Base-by-base conservation (phyloP, 202 grass and related monocot genomes). In the Setaria italica region DNA sequence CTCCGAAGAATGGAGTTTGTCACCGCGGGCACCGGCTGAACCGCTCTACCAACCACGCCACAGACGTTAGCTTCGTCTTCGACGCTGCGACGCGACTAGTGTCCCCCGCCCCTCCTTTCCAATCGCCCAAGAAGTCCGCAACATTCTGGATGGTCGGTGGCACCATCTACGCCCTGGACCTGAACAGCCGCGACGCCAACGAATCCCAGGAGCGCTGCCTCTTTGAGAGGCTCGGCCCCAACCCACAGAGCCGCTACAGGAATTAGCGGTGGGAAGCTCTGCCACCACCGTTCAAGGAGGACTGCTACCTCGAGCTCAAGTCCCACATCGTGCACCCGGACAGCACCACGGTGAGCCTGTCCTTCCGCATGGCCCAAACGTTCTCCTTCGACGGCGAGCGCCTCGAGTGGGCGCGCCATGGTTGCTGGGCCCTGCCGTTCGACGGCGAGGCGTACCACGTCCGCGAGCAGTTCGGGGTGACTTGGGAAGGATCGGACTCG, bases 191-290 rank as follows among this genome's bases (percentile, higher is more conserved):
- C 25, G 25, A 25, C 0, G 25, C 0, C 25, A 0, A 25, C 20
- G 2, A 9, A 9, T 25, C 20, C 56, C 20, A 17, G 2, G 42
- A 17, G 8, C 15, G 11, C 15, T 9, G 37, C 79, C 29, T 14
- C 4, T 58, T 82, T n/a, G 32, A 82, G 51, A 70, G 54, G 67
- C 79, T 82, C 9, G 51, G 66, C 39, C 13, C 19, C 8, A 37
- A 37, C 25, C 25, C 25, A 0, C 25, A 25, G 25, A 25, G 25
- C 8, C 5, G 1, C 34, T 1, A 17, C 13, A 50, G 35, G 13
- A 10, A 10, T 17, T 58, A n/a, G 79, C 37, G 15, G n/a, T 71
- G 79, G 66, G 79, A 81, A 5, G 20, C 35, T 1, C 35, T 81
- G 13, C 79, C 14, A 1, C n/a, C 51, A 11, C 25, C 25, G 25